Conservation (phyloP, 1,139 yeast genomes). For the Insectozyma bohioensis region DNA sequence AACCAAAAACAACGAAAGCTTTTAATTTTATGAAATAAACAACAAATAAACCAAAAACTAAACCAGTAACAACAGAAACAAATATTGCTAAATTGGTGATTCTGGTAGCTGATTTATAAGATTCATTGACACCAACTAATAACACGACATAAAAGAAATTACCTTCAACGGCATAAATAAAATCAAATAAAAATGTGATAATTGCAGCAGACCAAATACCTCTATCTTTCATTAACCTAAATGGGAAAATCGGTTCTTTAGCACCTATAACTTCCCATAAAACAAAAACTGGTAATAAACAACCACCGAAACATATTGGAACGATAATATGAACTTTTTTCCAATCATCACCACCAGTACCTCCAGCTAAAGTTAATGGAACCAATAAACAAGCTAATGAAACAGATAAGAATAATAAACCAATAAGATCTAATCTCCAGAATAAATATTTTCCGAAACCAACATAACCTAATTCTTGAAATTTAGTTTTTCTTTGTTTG, state of each 20-base stretch:
- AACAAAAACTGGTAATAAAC: conserved; percentile 32
- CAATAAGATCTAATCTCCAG: conserved; percentile 38
- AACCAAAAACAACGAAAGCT: conserved; percentile 33
- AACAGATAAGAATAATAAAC: conserved; percentile 29
- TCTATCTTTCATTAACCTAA: conserved; percentile 32
- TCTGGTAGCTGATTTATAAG: conserved; percentile 33
- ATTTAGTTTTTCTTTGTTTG: conserved; percentile 21
- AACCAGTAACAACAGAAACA: conserved; percentile 32
- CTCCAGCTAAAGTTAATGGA: conserved; percentile 42
- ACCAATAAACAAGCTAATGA: conserved; percentile 37
- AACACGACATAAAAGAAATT: conserved; percentile 36
- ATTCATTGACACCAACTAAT: conserved; percentile 33
- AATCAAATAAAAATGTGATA: conserved; percentile 31
- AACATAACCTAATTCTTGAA: conserved; percentile 23
- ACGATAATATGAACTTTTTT: conserved; percentile 30
- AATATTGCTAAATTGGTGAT: conserved; percentile 33
- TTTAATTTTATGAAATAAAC: conserved; percentile 31
- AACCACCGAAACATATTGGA: conserved; percentile 38
- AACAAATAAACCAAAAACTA: conserved; percentile 33
- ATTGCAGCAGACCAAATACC: conserved; percentile 35
- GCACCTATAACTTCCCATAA: conserved; percentile 34
- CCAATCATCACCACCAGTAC: conserved; percentile 28
- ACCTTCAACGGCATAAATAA: conserved; percentile 29
- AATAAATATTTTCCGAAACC: conserved; percentile 27
- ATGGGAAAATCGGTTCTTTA: conserved; percentile 34